Percentiles rank a stretch among this genome's conserved stretches.
phyloP scores from a whole-genome alignment of 805 yeast species.

The Candida corydali region DNA sequence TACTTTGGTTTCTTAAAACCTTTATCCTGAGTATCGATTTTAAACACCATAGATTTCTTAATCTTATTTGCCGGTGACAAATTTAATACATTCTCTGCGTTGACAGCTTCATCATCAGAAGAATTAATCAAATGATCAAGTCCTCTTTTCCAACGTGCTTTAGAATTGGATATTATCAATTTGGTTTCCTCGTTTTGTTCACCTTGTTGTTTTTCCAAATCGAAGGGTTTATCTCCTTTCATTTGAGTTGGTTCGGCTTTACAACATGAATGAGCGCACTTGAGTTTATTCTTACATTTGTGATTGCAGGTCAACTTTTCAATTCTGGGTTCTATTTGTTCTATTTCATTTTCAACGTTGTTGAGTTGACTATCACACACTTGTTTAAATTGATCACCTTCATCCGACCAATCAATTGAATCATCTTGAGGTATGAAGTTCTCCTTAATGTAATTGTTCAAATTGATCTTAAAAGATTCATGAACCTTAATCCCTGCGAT shows the following conservation, averaged over 20 bases:
- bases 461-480: neutral
- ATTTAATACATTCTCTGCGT: neutral
- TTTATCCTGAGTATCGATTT: neutral
- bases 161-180: neutral
- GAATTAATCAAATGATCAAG: neutral
- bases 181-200: neutral
- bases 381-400: constrained; percentile 3
- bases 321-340: neutral
- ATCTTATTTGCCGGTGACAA: neutral
- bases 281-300: constrained; percentile 33
- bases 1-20: neutral
- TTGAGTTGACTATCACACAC: too few relatives aligned
- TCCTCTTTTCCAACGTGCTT: neutral
- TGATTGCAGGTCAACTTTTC: constrained; percentile 37
- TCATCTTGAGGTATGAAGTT: constrained; percentile 1
- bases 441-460: neutral
- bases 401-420: constrained; percentile 2
- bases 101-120: neutral
- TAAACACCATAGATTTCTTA: neutral
- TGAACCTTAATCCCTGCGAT: constrained; percentile 24
- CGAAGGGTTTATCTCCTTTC: too few relatives aligned
- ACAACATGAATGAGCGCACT: constrained; percentile 47
- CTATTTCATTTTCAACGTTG: neutral
- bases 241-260: constrained; percentile 31
- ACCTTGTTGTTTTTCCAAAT: too few relatives aligned